These are phyloP conservation scores for Porphyrellus cyaneotinctus DNA, from an alignment of 768 basidiomycete species.

Conservation along the genomic window DNA sequence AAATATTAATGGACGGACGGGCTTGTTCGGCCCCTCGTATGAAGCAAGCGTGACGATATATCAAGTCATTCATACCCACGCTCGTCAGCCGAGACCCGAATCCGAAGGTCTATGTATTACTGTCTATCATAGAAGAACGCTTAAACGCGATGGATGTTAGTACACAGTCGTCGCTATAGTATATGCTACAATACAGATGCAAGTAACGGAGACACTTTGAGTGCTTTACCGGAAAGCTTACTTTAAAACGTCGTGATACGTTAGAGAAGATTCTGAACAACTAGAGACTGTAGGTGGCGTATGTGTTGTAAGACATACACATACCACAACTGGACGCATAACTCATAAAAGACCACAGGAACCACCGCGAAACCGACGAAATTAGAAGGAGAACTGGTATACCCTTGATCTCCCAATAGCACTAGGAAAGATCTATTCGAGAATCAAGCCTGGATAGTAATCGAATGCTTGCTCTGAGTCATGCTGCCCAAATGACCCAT, in stretches of 20 bases:
- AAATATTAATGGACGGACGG: not conserved
- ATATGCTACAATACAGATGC: constrained; percentile 22
- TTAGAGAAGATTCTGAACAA: constrained; percentile 1
- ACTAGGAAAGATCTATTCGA: constrained; percentile 19
- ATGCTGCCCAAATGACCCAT: constrained; percentile 31
- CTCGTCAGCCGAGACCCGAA: not conserved
- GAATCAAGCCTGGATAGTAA: constrained; percentile 25
- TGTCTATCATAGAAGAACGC: not conserved
- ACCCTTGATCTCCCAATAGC: not conserved
- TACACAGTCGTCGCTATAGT: constrained; percentile 16
- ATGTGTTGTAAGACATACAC: constrained; percentile 17
- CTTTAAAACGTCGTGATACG: constrained; percentile 4
- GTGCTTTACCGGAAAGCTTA: constrained; percentile 7
- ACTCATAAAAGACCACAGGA: constrained; percentile 8
- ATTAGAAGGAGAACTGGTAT: not conserved
- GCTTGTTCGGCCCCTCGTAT: constrained; percentile 4
- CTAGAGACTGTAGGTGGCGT: constrained; percentile 4
- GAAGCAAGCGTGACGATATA: constrained; percentile 3
- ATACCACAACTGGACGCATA: constrained; percentile 11
- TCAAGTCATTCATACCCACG: constrained; percentile 24
- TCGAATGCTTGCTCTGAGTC: constrained; percentile 26
- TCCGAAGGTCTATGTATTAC: not conserved
- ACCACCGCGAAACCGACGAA: not conserved
- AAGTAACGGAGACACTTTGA: constrained; percentile 1
- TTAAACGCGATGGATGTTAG: constrained; percentile 6